A percentile compares a stretch with the other conserved stretches of the same genome.
phyloP scores from a whole-genome alignment of 2,329 filamentous ascomycete genomes.

The Pleomassaria siparia region DNA sequence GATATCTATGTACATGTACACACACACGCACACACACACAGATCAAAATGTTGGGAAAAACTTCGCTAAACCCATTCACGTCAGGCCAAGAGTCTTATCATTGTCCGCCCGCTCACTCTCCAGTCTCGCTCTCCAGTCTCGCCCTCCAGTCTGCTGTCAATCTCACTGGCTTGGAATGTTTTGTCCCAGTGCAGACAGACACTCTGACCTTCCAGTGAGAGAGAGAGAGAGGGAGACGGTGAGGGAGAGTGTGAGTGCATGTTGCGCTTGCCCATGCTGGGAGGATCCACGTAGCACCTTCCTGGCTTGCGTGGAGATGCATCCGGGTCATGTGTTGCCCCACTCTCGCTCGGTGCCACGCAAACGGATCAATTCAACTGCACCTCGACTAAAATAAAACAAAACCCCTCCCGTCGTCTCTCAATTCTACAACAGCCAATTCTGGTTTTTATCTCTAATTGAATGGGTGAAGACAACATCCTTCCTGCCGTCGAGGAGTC shows the following conservation, averaged over 20 bases:
- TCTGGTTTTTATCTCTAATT: slow-evolving; percentile 39
- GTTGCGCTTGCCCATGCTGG: slow-evolving; percentile 16
- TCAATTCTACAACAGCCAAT: slow-evolving; percentile 33
- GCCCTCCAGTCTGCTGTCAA: no score
- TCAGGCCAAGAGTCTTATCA: slow-evolving; percentile 29
- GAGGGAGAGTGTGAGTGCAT: no score
- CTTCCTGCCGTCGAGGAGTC: slow-evolving; percentile 43
- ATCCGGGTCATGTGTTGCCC: slow-evolving; percentile 19
- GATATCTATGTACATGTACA: no score
- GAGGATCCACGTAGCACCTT: slow-evolving; percentile 34
- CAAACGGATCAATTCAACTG: slow-evolving; percentile 40
- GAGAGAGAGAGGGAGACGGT: no score
- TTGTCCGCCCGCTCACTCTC: no score
- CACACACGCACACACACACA: no score
- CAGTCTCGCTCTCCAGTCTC: no score
- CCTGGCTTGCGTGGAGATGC: slow-evolving; percentile 29
- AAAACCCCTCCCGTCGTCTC: slow-evolving; percentile 18
- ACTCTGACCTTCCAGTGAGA: no score
- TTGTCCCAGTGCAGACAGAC: no score
- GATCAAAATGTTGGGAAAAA: slow-evolving; percentile 23
- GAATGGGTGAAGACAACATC: slow-evolving; percentile 46
- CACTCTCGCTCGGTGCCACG: slow-evolving; percentile 9
- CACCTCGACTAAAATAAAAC: slow-evolving; percentile 24
- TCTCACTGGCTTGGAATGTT: slow-evolving; percentile 1
- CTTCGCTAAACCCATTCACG: slow-evolving; percentile 25